Conservation (phyloP, 1,284 basidiomycete genomes). For the Malassezia slooffiae region DNA sequence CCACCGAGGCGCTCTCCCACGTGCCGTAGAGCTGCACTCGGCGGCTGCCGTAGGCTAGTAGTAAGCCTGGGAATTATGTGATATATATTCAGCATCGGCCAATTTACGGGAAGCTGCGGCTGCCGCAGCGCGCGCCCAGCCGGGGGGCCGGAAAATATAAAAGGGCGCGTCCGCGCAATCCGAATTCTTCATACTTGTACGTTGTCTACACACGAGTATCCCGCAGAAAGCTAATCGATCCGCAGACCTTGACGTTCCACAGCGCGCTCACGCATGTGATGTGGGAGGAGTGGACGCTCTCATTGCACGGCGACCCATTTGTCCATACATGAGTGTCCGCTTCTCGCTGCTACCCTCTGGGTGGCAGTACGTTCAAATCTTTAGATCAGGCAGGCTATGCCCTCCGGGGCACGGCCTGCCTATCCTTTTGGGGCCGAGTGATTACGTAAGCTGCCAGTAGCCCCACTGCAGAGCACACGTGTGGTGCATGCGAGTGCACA, state of each 20-base stretch:
- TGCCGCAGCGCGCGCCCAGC: constrained; percentile 6
- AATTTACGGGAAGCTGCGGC: background rate
- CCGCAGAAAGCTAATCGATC: background rate
- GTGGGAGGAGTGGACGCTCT: constrained; percentile 15
- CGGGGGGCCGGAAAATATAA: constrained; percentile 9
- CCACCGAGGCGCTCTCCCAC: constrained; percentile 9
- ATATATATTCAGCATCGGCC: constrained; percentile 1
- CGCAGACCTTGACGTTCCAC: constrained; percentile 19
- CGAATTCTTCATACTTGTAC: constrained; percentile 17
- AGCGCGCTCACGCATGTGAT: constrained; percentile 18
- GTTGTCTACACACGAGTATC: background rate
- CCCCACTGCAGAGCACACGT: too few species aligned
- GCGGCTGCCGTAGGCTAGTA: background rate
- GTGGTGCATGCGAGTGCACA: too few species aligned
- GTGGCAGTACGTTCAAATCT: constrained; percentile 20
- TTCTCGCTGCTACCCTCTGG: constrained; percentile 16
- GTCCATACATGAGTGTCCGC: constrained; percentile 15
- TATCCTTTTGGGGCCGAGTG: constrained; percentile 1
- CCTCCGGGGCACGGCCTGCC: constrained; percentile 16
- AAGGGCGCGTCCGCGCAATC: background rate
- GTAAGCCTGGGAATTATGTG: constrained; percentile 5
- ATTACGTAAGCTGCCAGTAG: constrained; percentile 12
- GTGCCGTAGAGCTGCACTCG: constrained; percentile 5
- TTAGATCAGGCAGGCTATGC: constrained; percentile 15
- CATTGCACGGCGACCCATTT: constrained; percentile 21